Evolutionary conservation across 2,329 filamentous ascomycete genomes (phyloP).

Genomic region (Onygenales sp.): DNA sequence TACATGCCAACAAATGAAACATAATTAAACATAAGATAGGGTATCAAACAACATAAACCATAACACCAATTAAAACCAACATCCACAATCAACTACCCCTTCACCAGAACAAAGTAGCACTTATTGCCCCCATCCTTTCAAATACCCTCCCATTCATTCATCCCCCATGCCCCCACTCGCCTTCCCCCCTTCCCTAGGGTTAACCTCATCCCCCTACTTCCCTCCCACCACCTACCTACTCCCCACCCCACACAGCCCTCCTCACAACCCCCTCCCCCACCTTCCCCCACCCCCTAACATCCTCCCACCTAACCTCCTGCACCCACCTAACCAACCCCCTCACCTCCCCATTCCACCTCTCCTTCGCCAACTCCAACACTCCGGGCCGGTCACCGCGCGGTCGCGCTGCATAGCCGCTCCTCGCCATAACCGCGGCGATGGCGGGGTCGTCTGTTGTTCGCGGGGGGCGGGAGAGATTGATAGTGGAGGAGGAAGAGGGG

Average conservation of each 20-base stretch:
- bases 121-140: too few species aligned
- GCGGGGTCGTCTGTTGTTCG: neutral
- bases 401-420: constrained; percentile 8
- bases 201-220: neutral
- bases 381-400: constrained; percentile 7
- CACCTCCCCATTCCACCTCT: constrained; percentile 68
- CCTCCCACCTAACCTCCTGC: constrained; percentile 57
- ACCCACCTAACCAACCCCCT: constrained; percentile 56
- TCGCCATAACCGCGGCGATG: constrained; percentile 8
- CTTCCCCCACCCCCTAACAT: constrained; percentile 37
- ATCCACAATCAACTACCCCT: too few species aligned
- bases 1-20: too few species aligned
- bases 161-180: neutral
- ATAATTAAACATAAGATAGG: too few species aligned
- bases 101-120: too few species aligned
- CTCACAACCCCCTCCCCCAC: constrained; percentile 30
- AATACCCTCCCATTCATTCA: neutral
- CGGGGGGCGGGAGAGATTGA: too few species aligned
- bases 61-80: too few species aligned
- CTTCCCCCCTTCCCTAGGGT: neutral
- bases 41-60: too few species aligned
- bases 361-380: constrained; percentile 60
- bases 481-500: neutral
- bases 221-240: neutral
- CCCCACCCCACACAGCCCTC: neutral